phyloP scores from a whole-genome alignment of 805 yeast genomes.

The Lipomyces yamanashiensis region DNA sequence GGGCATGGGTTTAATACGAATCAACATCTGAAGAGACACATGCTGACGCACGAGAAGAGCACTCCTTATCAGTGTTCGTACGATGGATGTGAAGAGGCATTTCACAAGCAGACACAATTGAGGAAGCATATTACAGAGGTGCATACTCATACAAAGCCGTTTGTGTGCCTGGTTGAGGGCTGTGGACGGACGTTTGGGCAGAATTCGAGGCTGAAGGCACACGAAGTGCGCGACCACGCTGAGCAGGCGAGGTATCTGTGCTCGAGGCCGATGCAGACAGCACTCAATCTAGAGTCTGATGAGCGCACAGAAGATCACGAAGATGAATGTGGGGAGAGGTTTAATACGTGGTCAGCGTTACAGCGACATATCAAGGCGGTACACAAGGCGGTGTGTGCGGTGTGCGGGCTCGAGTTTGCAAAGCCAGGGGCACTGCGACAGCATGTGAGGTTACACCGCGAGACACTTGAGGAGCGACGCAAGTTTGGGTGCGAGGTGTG shows the following conservation, averaged over 20 bases:
- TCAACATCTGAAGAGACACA: constrained; percentile 86
- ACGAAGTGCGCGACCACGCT: constrained; percentile 67
- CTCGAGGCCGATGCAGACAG: constrained; percentile 49
- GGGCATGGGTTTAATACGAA: constrained; percentile 78
- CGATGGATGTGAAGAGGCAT: constrained; percentile 67
- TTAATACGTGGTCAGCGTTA: constrained; percentile 74
- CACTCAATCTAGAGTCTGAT: constrained; percentile 50
- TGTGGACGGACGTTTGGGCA: constrained; percentile 71
- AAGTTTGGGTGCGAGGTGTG: constrained; percentile 54
- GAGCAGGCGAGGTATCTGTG: constrained; percentile 36
- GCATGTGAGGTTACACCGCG: constrained; percentile 75
- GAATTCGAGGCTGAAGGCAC: constrained; percentile 68
- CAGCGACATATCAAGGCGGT: constrained; percentile 71
- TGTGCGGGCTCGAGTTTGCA: constrained; percentile 73
- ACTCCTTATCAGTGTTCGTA: constrained; percentile 57
- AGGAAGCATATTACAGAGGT: constrained; percentile 69
- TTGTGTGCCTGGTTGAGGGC: constrained; percentile 56
- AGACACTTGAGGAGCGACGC: constrained; percentile 59
- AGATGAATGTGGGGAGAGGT: constrained; percentile 56
- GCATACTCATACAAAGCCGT: constrained; percentile 56
- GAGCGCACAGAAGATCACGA: no score
- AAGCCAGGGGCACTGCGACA: constrained; percentile 70
- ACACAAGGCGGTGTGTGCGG: constrained; percentile 63
- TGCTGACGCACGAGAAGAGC: constrained; percentile 73
- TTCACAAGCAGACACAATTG: constrained; percentile 75